phyloP scores from a whole-genome alignment of 345 rosid species.

The Zanthoxylum bungeanum region DNA sequence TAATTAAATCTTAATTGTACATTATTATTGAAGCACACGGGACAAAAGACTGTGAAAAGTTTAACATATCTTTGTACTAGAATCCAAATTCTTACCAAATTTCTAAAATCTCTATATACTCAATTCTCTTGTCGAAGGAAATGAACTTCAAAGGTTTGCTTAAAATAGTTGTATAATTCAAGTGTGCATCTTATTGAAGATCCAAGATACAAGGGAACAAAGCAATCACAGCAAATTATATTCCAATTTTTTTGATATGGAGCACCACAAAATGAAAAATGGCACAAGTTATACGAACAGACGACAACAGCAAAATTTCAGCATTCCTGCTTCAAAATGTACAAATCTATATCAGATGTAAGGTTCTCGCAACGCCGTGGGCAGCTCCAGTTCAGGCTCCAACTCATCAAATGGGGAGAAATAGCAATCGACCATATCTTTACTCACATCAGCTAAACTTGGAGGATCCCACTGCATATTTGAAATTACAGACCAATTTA shows the following conservation, averaged over 20 bases:
- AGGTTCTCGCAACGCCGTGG: slow-evolving; percentile 50
- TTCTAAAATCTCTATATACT: too few relatives aligned
- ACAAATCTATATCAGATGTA: slow-evolving; percentile 19
- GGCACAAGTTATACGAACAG: not conserved
- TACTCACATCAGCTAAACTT: slow-evolving; percentile 42
- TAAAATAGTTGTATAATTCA: not conserved
- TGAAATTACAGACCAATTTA: not conserved
- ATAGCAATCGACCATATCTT: slow-evolving; percentile 58
- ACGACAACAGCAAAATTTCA: slow-evolving; percentile 1
- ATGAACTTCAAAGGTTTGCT: not conserved
- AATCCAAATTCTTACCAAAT: too few relatives aligned
- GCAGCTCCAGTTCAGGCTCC: slow-evolving; percentile 50
- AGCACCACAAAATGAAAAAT: not conserved
- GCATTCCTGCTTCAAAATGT: not conserved
- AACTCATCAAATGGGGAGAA: slow-evolving; percentile 38
- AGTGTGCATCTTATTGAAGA: not conserved
- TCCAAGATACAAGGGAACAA: not conserved
- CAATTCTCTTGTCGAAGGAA: not conserved
- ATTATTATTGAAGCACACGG: too few relatives aligned
- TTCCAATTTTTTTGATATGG: not conserved
- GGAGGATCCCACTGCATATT: slow-evolving; percentile 67
- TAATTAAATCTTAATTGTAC: too few relatives aligned
- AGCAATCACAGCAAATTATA: not conserved
- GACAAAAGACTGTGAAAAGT: too few relatives aligned
- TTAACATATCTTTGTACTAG: too few relatives aligned